phyloP scores from a whole-genome alignment of 805 yeast species.

The Starmerella stigmatis region DNA sequence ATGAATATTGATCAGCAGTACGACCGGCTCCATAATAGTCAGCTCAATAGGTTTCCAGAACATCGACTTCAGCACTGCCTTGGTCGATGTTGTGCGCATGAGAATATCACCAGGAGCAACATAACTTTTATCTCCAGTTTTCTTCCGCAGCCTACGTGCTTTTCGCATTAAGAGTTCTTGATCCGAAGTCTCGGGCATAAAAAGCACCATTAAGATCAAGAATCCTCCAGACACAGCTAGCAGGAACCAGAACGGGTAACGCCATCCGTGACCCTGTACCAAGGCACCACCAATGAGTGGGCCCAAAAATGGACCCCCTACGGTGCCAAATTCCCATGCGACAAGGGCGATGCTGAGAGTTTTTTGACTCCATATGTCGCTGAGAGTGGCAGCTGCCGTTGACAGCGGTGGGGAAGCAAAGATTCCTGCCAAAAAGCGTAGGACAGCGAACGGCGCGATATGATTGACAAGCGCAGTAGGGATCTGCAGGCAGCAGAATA shows the following conservation, averaged over 20 bases:
- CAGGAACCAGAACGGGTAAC: constrained; percentile 47
- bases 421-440: constrained; percentile 47
- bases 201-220: constrained; percentile 31
- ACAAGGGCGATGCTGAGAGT: constrained; percentile 40
- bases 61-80: constrained; percentile 15
- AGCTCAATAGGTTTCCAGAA: constrained; percentile 37
- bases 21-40: constrained; percentile 44
- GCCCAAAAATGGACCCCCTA: constrained; percentile 46
- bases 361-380: constrained; percentile 39
- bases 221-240: constrained; percentile 34
- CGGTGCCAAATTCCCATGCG: constrained; percentile 45
- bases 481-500: constrained; percentile 44
- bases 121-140: constrained; percentile 28
- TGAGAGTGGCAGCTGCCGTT: constrained; percentile 49
- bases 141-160: constrained; percentile 39
- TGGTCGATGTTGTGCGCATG: neutral
- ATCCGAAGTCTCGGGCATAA: constrained; percentile 43
- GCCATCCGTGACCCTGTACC: constrained; percentile 39
- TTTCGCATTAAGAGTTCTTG: constrained; percentile 39
- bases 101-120: constrained; percentile 20
- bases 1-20: constrained; percentile 42
- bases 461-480: constrained; percentile 45
- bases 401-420: constrained; percentile 48
- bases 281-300: constrained; percentile 49
- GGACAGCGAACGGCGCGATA: constrained; percentile 41